phyloP scores from a whole-genome alignment of 495 filamentous ascomycete genomes.

The Penicillium cosmopolitanum region DNA sequence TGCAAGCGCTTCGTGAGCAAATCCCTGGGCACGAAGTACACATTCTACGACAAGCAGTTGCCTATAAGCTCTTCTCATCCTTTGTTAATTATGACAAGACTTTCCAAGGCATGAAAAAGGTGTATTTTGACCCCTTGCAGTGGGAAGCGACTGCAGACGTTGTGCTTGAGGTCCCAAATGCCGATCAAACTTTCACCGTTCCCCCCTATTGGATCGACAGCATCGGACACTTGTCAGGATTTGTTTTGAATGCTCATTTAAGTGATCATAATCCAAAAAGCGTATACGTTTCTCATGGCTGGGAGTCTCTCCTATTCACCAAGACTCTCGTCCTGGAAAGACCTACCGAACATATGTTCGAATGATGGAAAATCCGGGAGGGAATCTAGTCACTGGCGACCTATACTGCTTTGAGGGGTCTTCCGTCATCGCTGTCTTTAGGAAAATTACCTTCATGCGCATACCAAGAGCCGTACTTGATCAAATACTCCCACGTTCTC shows the following conservation, averaged over 20 bases:
- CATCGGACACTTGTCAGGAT: slow-evolving; percentile 52
- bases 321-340: slow-evolving; percentile 20
- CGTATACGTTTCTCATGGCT: slow-evolving; percentile 46
- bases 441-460: slow-evolving; percentile 29
- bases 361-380: slow-evolving; percentile 35
- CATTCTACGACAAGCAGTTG: slow-evolving; percentile 62
- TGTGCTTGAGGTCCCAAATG: slow-evolving; percentile 1
- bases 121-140: slow-evolving; percentile 69
- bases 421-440: slow-evolving; percentile 37
- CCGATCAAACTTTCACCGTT: slow-evolving; percentile 6
- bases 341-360: slow-evolving; percentile 43
- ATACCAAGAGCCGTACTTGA: slow-evolving; percentile 23
- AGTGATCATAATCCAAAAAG: slow-evolving; percentile 47
- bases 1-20: slow-evolving; percentile 52
- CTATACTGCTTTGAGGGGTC: slow-evolving; percentile 38
- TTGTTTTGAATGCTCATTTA: slow-evolving; percentile 55
- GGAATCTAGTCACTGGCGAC: slow-evolving; percentile 40
- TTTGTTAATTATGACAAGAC: slow-evolving; percentile 67
- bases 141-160: slow-evolving; percentile 66
- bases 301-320: slow-evolving; percentile 40
- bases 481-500: slow-evolving; percentile 19
- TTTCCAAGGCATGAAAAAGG: slow-evolving; percentile 71
- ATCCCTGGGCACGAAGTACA: slow-evolving; percentile 53
- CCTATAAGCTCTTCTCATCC: slow-evolving; percentile 73
- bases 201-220: slow-evolving; percentile 52